Base-by-base conservation (phyloP, 768 basidiomycete genomes). In the Boletales sp. region DNA sequence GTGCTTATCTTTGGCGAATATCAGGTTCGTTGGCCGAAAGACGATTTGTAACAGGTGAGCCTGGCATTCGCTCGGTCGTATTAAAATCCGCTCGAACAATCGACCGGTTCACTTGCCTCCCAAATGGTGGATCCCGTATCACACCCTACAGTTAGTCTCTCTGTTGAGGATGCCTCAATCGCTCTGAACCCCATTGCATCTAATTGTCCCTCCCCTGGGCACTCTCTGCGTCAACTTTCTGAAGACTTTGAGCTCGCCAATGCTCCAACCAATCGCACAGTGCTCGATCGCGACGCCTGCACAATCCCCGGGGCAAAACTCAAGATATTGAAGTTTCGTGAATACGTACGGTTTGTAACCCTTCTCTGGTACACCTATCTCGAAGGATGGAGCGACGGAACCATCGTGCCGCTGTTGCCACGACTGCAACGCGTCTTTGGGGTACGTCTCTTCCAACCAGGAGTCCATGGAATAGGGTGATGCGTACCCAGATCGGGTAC, bases 311-410 rank as follows among this genome's bases (percentile, higher is more conserved):
- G 14, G 34, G 40, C 43, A 21, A 61, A 57, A 38, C 38, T 45
- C 0, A 32, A 48, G 39, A 36, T 37, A 17, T 42, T 47, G 13
- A 60, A 52, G 24, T 45, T 37, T 42, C 54, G 55, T 36, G 58
- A 60, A 53, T 43, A 42, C 49, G 63, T 83, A 21, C 84, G 87
- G 51, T 79, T 84, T 50, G 56, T 67, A n/a, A 63, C 82, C 1
- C 66, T 83, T 32, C 86, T 82, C 55, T 80, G 72, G 68, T 68
- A 73, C 11, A 45, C 84, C 41, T 83, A 84, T 52, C 66, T 87
- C 4, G 75, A 76, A 15, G 90, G 90, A 15, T 91, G 87, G 87
- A 88, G 85, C 58, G 89, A 90, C 63, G 84, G 82, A 12, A 77
- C 82, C 0, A 79, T 80, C 13, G 90, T 90, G 2, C 87, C 90